Percentiles rank a stretch among this genome's conserved stretches.
Evolutionary conservation across 306 rosid genomes (phyloP).

Genomic region (Potentilla sterilis): DNA sequence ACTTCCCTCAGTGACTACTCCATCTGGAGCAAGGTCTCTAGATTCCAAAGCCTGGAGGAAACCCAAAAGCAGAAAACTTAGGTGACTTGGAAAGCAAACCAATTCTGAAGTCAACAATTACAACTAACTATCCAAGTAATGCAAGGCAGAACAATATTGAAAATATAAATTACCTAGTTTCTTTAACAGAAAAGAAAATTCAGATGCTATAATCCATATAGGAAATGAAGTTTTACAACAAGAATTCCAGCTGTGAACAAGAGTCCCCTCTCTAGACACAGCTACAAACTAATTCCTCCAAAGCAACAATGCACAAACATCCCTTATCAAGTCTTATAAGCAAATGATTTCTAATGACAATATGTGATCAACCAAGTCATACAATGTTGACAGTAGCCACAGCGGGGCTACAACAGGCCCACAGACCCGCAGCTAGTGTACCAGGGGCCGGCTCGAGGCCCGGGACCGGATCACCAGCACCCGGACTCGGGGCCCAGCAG

Average conservation of each 20-base stretch:
- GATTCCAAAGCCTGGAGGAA: conserved; percentile 66
- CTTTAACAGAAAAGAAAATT: background rate
- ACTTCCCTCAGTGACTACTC: conserved; percentile 90
- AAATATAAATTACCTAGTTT: background rate
- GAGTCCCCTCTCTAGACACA: background rate
- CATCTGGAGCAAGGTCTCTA: conserved; percentile 65
- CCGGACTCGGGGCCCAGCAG: too few species aligned
- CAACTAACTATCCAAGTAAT: background rate
- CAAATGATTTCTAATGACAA: too few species aligned
- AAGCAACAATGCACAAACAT: background rate
- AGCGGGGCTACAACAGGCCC: too few species aligned
- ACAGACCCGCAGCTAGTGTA: too few species aligned
- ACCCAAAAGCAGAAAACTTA: conserved; percentile 7
- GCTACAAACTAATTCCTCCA: background rate
- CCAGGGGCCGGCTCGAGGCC: too few species aligned
- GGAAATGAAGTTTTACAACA: background rate
- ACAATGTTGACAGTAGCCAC: too few species aligned
- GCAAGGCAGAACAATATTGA: background rate
- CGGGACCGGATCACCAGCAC: too few species aligned
- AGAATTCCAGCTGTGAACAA: background rate
- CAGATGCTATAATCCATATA: background rate
- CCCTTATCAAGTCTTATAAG: background rate
- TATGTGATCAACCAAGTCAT: too few species aligned
- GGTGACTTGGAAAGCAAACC: background rate
- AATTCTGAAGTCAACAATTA: background rate